Base-by-base conservation (phyloP, 192 early-diverging fungal species). In the Coemansia sp. region DNA sequence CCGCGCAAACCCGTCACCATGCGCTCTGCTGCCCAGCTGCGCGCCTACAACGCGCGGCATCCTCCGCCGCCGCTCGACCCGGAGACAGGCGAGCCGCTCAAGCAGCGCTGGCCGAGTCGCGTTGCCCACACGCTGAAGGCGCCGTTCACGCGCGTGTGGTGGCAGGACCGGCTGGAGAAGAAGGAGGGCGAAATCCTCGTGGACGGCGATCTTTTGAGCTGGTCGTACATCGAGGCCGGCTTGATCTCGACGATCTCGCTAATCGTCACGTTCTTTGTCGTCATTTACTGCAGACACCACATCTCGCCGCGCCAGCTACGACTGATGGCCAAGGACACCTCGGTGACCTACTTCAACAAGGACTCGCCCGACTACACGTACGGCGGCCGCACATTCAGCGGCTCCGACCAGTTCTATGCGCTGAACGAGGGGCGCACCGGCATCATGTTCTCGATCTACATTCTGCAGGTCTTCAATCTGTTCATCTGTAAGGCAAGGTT, bases 401-500 rank as follows among this genome's bases (percentile, higher is more conserved):
- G 85, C 21, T 71, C 69, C 8, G 64, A 75, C 2, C 90, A 97
- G 81, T 76, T 79, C 19, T 85, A 89, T 41, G 87, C 92, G 13
- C 75, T 95, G 5, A 86, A 83, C 62, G 88, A 92, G 74, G 94
- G 89, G 16, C 93, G 94, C 68, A 92, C 92, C 11, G 84, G 85
- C 32, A 84, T 98, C 21, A 84, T 95, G 85, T 89, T 95, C 73
- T 77, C 80, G 19, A 81, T 81, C 47, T 81, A 75, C 71, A 81
- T 81, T 19, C 84, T 89, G 81, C 96, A 98, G 73, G 88, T 92
- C 64, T 96, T 95, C 86, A 98, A 98, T 84, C 70, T 95, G 85
- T 97, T 98, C 75, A 91, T 92, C 18, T 92, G 90, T 84, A 98
- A 97, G 86, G 89, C 90, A 48, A 74, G 91, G 13, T 83, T 90